Evolutionary conservation across 2,329 filamentous ascomycete species (phyloP), one percentile per base, ranked within the genome.

Genomic region (Fusarium abutilonis): DNA sequence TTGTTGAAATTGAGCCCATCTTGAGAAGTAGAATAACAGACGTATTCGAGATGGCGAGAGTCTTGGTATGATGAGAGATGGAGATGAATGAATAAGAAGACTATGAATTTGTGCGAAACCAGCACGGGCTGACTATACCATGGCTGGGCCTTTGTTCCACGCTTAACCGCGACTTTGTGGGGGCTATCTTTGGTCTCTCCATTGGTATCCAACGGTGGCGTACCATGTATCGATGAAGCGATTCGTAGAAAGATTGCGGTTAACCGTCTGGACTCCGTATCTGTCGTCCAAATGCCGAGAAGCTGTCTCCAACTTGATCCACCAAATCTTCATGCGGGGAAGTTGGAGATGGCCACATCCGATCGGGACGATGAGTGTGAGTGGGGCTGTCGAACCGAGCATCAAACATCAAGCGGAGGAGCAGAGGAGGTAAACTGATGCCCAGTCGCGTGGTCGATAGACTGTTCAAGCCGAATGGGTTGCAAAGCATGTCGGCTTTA

Each of bases 1-100:
- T 51, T 31, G 68, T 51, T 29, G 68, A 58, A 41, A 72, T 68
- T 59, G 72, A 71, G 36, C 72, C 68, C 70, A 73, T 72, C 19
- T 23, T 70, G 45, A 48, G 36, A 11, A 26, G 42, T 31, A 15
- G 1, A 15, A 17, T 32, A 45, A 34, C 9, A 15, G 36, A 9
- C 42, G 23, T 9, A n/a, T 23, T 15, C 8, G 2, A 39, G 14
- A 36, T 21, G 6, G 5, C 11, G 4, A 32, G 6, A 29, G 34
- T n/a, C 6, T 35, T 4, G 8, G 26, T 38, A 31, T 39, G 32
- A 7, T 34, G 23, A 29, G 48, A 45, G 38, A 34, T 39, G 32
- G 14, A 36, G 44, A 52, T 15, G 52, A 38, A 26, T 28, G 35
- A 51, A 17, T 45, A 43, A 29, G 9, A 40, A 52, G 39, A 42